Evolutionary conservation across 140 eudicot genomes (phyloP), one percentile per base, ranked within the genome.

Genomic region (Oenanthe javanica): DNA sequence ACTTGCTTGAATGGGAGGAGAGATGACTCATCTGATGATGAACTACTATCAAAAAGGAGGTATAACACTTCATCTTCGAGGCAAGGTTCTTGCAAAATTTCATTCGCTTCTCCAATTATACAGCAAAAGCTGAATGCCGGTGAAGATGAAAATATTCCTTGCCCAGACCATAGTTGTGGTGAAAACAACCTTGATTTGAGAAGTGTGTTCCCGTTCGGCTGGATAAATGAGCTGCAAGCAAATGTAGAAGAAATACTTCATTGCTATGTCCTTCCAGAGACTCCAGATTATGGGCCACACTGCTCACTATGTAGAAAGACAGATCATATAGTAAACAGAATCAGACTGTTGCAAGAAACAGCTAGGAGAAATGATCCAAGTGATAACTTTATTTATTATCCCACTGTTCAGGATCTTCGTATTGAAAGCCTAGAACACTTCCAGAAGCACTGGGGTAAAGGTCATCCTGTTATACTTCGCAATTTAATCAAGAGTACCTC

Each of bases 391-490:
- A 83, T 94, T 63, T 90, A 89, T 77, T 84, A 89, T 79, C 88
- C 91, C 10, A 86, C 86, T 79, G 67, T 77, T 31, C 82, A 87
- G 57, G 89, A 86, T 85, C 90, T 90, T 31, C 88, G 73, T 75
- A 85, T 87, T 67, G 85, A 81, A 77, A 85, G 81, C 77, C 87
- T 95, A 74, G 87, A 79, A 77, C 99, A 95, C 84, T 95, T 91
- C 69, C 95, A 87, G 79, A 87, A 86, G 64, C 99, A 95, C 87
- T 95, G 99, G 99, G 88, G 81, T 71, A 88, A 86, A 81, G 97
- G 97, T 84, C 99, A 95, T 49, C 99, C 97, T 61, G 87, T 90
- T 76, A 86, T 90, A 66, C 83, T 95, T 63, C 92, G 87, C 77
- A 90, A 91, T 81, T 86, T 87, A 72, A 85, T 91, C 57, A 80